Percentiles rank a stretch among this genome's conserved stretches.
Conservation (phyloP, 2,329 filamentous ascomycete species). For the Aspergillus sp. region DNA sequence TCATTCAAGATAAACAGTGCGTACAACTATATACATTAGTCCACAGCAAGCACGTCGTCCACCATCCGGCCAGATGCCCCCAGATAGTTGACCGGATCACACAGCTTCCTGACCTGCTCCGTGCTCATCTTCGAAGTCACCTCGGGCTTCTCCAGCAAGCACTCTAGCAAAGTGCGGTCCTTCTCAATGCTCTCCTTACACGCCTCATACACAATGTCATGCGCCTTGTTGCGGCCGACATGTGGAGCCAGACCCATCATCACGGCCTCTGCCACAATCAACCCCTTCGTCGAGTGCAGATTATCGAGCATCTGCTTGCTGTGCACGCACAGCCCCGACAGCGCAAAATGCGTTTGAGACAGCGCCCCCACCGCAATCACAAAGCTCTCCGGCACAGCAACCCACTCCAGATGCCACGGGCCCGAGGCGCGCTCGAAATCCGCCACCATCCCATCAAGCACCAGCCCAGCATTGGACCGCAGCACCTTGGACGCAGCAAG, state of each 20-base stretch:
- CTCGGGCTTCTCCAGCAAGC: constrained; percentile 38
- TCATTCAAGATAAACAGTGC: neutral
- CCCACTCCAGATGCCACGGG: constrained; percentile 61
- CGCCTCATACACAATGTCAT: constrained; percentile 57
- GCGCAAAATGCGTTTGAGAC: constrained; percentile 54
- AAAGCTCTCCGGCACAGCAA: constrained; percentile 55
- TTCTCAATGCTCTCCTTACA: constrained; percentile 52
- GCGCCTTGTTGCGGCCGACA: constrained; percentile 53
- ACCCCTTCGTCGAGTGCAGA: constrained; percentile 50
- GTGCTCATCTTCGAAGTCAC: constrained; percentile 46
- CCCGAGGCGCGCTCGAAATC: constrained; percentile 60
- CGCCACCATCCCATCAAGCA: constrained; percentile 56
- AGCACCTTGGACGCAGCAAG: constrained; percentile 56
- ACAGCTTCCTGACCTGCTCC: constrained; percentile 51
- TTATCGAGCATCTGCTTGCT: constrained; percentile 51
- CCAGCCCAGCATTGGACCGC: constrained; percentile 52
- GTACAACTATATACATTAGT: neutral
- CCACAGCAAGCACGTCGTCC: constrained; percentile 20
- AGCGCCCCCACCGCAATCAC: constrained; percentile 54
- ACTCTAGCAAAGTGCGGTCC: constrained; percentile 44
- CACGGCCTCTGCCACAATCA: constrained; percentile 60
- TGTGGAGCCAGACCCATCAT: constrained; percentile 60
- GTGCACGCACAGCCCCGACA: constrained; percentile 54
- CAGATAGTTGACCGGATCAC: constrained; percentile 54
- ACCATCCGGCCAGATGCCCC: constrained; percentile 34